Conservation (phyloP, 257 asterid species). For the Nemophila menziesii region DNA sequence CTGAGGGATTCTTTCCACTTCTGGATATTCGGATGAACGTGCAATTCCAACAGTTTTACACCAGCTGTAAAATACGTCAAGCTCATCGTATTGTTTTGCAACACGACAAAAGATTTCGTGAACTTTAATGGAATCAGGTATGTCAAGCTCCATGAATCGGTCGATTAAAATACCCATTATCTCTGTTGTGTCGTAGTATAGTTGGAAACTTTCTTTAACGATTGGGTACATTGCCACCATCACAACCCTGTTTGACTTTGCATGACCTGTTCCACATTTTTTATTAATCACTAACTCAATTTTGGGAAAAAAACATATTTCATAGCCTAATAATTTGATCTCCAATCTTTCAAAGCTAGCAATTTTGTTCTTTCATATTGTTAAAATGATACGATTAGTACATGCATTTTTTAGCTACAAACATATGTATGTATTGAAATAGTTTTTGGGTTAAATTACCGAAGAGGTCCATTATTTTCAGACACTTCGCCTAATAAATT, state of each 20-base stretch:
- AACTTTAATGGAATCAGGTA: constrained; percentile 48
- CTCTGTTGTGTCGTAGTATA: constrained; percentile 61
- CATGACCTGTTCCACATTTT: constrained; percentile 41
- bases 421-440: no score
- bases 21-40: constrained; percentile 71
- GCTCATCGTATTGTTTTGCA: constrained; percentile 76
- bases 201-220: constrained; percentile 68
- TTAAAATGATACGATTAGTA: no score
- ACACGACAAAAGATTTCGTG: constrained; percentile 62
- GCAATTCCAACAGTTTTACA: constrained; percentile 49
- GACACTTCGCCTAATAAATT: no score
- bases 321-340: no score
- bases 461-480: no score
- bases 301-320: background rate
- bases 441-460: no score
- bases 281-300: no score
- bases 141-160: constrained; percentile 69
- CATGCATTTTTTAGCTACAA: no score
- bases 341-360: no score
- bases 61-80: constrained; percentile 67
- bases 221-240: constrained; percentile 57
- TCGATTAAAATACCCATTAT: constrained; percentile 54
- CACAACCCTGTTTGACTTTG: constrained; percentile 61
- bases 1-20: constrained; percentile 58
- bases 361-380: no score